Evolutionary conservation across 1,284 basidiomycete genomes (phyloP), one percentile per base, ranked within the genome.

Genomic region (Leccinum laetum): DNA sequence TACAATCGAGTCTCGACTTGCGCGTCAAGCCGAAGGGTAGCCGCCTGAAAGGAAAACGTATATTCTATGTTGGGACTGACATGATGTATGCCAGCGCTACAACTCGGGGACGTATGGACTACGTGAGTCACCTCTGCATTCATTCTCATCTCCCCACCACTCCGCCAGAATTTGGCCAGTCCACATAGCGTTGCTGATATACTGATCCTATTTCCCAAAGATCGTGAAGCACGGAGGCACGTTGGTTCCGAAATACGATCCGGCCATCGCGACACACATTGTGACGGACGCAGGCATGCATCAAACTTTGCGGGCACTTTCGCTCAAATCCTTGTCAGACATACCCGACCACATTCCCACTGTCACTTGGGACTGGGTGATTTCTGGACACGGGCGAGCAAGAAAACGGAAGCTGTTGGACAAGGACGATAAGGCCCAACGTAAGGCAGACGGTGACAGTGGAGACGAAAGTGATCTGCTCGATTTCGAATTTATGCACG

Each of bases 341-440:
- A 87, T 91, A 58, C 89, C 90, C 1, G 72, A 81, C 21, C 77
- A 84, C 59, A 86, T 91, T 16, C 87, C 87, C 4, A 87, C 84
- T 11, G 80, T 91, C 21, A 83, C 70, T 18, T 91, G 89, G 89
- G 70, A 69, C 10, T 91, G 89, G 89, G 77, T 89, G 13, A 68
- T 80, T 5, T 73, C 76, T 3, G 69, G 71, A 14, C 66, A 67
- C 13, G 39, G 58, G 53, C 67, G 66, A 26, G 64, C 62, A 11
- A 65, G 46, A 32, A 67, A 67, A 39, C 56, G 57, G 32, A 52
- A 65, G 44, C 44, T 9, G 5, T 39, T 4, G 67, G 62, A 44
- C 9, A 39, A 4, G 26, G 52, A 56, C 11, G 57, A 53, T 29
- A 29, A 55, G 5, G 24, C 53, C 24, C 21, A 63, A 18, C 26